These are phyloP conservation scores for Candida sonorensis DNA, from an alignment of 805 yeast genomes.

Conservation along the genomic window DNA sequence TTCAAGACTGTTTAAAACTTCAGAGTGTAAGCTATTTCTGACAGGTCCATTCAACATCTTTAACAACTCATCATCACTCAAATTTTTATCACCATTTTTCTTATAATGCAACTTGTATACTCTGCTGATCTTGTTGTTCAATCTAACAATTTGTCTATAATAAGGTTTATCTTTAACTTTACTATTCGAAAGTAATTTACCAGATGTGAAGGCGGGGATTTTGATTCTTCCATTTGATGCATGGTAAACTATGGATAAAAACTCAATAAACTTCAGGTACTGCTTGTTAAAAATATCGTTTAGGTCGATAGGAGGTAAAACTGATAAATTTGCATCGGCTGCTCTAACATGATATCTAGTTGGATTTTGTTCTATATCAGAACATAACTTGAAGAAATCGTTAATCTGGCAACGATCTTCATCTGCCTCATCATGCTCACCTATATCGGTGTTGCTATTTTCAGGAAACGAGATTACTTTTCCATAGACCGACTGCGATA, in stretches of 20 bases:
- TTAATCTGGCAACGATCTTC: slow-evolving; percentile 19
- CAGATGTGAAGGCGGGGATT: slow-evolving; percentile 9
- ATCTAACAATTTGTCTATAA: slow-evolving; percentile 1
- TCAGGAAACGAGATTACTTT: slow-evolving; percentile 32
- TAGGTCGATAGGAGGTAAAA: slow-evolving; percentile 9
- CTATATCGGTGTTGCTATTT: too few relatives aligned
- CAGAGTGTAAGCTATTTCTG: too few relatives aligned
- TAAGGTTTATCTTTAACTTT: slow-evolving; percentile 8
- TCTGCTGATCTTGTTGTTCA: background rate
- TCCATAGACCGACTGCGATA: slow-evolving; percentile 32
- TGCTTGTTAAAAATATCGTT: slow-evolving; percentile 9
- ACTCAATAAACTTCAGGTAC: slow-evolving; percentile 8
- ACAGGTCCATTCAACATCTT: too few relatives aligned
- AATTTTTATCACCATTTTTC: too few relatives aligned
- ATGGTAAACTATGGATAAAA: slow-evolving; percentile 17
- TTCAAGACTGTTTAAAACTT: too few relatives aligned
- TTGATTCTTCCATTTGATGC: slow-evolving; percentile 15
- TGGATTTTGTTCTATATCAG: slow-evolving; percentile 40
- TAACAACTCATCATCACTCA: too few relatives aligned
- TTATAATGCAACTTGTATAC: too few relatives aligned
- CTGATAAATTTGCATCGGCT: slow-evolving; percentile 13
- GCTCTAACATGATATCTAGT: slow-evolving; percentile 40
- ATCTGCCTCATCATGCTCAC: too few relatives aligned
- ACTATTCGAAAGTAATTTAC: slow-evolving; percentile 15
- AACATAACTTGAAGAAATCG: slow-evolving; percentile 35